Evolutionary conservation across 345 rosid genomes (phyloP).

Genomic region (Diplotaxis tenuifolia): DNA sequence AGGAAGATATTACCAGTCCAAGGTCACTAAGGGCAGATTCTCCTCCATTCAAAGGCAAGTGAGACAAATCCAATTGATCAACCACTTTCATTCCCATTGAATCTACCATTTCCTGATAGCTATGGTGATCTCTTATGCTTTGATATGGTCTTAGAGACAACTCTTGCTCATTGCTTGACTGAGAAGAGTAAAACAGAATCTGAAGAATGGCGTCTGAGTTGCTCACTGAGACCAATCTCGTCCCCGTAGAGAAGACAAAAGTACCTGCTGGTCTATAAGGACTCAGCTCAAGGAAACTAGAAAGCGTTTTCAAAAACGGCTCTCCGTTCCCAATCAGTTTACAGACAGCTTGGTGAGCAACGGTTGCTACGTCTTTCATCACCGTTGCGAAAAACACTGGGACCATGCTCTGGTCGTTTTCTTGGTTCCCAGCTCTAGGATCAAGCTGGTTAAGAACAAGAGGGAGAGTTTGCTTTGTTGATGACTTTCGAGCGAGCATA

Average conservation of each 20-base stretch:
- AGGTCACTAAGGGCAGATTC: conserved; percentile 47
- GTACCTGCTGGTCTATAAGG: conserved; percentile 84
- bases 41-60: conserved; percentile 36
- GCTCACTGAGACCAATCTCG: conserved; percentile 46
- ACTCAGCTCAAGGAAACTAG: conserved; percentile 57
- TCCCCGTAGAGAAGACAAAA: conserved; percentile 56
- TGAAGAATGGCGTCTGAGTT: conserved; percentile 82
- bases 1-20: conserved; percentile 56
- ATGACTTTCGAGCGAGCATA: conserved; percentile 51
- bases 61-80: conserved; percentile 37
- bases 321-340: conserved; percentile 65
- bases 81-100: conserved; percentile 36
- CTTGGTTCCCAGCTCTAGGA: conserved; percentile 3
- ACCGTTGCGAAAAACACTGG: conserved; percentile 44
- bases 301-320: conserved; percentile 53
- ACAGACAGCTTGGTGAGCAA: conserved; percentile 59
- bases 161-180: conserved; percentile 44
- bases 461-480: conserved; percentile 31
- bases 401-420: neutral
- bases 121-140: conserved; percentile 50
- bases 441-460: conserved; percentile 32
- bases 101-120: conserved; percentile 40
- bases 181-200: conserved; percentile 61
- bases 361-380: conserved; percentile 52
- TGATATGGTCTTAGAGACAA: conserved; percentile 20